Base-by-base conservation (phyloP, 2,329 filamentous ascomycete genomes). In the Aspergillus ochraceoroseus region DNA sequence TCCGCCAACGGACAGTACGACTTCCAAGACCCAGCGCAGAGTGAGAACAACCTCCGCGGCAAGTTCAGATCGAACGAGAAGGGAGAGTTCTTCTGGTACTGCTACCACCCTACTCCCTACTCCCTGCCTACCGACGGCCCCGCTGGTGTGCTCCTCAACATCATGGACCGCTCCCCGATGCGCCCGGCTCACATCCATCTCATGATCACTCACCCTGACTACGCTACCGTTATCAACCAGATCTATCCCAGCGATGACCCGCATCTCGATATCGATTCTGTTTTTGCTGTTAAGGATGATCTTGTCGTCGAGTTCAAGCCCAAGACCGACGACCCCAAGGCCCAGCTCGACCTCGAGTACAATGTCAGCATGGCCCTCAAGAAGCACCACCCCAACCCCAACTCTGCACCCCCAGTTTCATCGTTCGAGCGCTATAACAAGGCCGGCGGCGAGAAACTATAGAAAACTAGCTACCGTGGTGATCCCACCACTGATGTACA, bases 71-170 rank as follows among this genome's bases (percentile, higher is more conserved):
- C 80, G 49, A 76, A 85, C 63, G 75, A 75, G 54, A 74, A 86
- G 47, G 83, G 83, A 53, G 74, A 80, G 47, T 63, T 59, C 62
- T 85, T 82, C 67, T 75, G 72, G 67, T 82, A 85, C 66, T 86
- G 86, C 75, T 86, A 82, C 73, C 77, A 83, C 65, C 83, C 83
- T 1, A 86, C 83, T 0, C 79, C 80, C 4, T 87, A 87, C 67
- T 81, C 80, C 26, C 71, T 87, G 47, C 81, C 82, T 30, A 80
- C 74, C 35, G 78, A 84, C 53, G 82, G 70, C 7, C 75, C 76
- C 22, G 72, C 74, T 14, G 74, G 70, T 53, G 67, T 70, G 9
- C 65, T 79, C 12, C 67, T 79, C 49, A 65, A 64, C 22, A 55
- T 73, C 2, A 68, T 79, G 55, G 76, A 78, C 61, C 70, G 76